phyloP scores from a whole-genome alignment of 2,329 filamentous ascomycete species.

The Fusarium gaditjirri region DNA sequence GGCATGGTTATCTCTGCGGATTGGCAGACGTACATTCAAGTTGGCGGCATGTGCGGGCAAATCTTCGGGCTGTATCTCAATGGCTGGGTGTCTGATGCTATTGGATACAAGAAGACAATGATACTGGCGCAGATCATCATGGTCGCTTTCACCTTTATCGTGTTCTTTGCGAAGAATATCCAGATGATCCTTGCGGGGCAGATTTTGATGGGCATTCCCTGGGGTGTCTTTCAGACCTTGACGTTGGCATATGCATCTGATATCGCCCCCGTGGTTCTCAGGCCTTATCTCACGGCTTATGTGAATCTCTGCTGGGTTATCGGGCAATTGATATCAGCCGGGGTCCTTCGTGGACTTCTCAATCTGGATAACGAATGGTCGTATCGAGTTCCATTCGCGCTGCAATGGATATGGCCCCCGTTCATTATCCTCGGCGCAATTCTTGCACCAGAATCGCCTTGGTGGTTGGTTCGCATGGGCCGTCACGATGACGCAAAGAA shows the following conservation, averaged over 20 bases:
- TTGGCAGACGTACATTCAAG: constrained; percentile 51
- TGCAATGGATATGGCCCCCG: constrained; percentile 61
- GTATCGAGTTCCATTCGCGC: constrained; percentile 59
- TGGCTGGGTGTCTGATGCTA: constrained; percentile 69
- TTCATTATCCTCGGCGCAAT: constrained; percentile 55
- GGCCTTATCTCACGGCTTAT: constrained; percentile 60
- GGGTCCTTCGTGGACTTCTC: constrained; percentile 56
- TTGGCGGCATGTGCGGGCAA: constrained; percentile 63
- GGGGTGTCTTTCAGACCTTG: constrained; percentile 63
- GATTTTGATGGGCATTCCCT: constrained; percentile 67
- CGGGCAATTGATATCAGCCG: constrained; percentile 58
- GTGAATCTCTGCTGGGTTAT: constrained; percentile 63
- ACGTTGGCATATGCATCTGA: constrained; percentile 72
- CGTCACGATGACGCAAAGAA: constrained; percentile 32
- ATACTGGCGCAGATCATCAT: constrained; percentile 61
- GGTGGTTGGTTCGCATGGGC: constrained; percentile 56
- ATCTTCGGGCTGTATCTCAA: constrained; percentile 71
- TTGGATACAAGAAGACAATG: constrained; percentile 69
- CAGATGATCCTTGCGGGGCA: constrained; percentile 65
- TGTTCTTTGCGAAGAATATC: constrained; percentile 68
- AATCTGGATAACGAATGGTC: constrained; percentile 54
- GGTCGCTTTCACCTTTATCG: constrained; percentile 66
- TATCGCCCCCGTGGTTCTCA: constrained; percentile 69
- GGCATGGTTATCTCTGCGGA: constrained; percentile 37
- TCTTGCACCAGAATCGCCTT: constrained; percentile 61